Evolutionary conservation across 768 basidiomycete genomes (phyloP).

Genomic region (Terana coerulea): DNA sequence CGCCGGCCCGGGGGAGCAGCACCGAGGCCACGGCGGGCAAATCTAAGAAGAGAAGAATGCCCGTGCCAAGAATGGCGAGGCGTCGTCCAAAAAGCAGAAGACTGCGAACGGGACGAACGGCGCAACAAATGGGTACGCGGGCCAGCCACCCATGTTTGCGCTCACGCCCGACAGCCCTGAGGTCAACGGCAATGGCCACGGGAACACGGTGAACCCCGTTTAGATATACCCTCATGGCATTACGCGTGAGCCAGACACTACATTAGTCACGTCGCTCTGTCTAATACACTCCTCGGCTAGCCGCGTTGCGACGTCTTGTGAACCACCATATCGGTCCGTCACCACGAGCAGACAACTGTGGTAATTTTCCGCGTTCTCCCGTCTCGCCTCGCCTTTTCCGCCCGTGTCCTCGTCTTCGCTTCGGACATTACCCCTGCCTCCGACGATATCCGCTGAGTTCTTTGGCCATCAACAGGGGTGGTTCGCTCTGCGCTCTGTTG

Average conservation of each 20-base stretch:
- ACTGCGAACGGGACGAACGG: neutral
- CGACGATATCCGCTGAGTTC: constrained; percentile 13
- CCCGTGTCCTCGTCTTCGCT: neutral
- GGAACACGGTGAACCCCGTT: constrained; percentile 4
- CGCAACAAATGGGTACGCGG: too few species aligned
- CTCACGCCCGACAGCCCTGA: constrained; percentile 11
- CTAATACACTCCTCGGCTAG: neutral
- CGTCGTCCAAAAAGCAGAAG: constrained; percentile 32
- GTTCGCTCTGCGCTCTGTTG: neutral
- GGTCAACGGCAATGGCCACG: neutral
- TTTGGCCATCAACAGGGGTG: constrained; percentile 22
- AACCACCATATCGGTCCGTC: too few species aligned
- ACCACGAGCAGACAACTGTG: neutral
- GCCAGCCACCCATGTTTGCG: constrained; percentile 3
- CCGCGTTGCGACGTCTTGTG: neutral
- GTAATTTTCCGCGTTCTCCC: neutral
- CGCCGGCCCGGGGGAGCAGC: constrained; percentile 14
- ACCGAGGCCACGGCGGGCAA: constrained; percentile 14
- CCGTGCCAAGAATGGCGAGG: constrained; percentile 23
- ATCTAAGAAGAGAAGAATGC: constrained; percentile 27
- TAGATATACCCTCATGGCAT: neutral
- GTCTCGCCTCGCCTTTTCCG: neutral
- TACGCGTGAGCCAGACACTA: neutral
- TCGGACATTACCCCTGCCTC: constrained; percentile 3
- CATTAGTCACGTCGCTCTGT: neutral